Conservation (phyloP, 805 yeast species). For the Pichia californica region DNA sequence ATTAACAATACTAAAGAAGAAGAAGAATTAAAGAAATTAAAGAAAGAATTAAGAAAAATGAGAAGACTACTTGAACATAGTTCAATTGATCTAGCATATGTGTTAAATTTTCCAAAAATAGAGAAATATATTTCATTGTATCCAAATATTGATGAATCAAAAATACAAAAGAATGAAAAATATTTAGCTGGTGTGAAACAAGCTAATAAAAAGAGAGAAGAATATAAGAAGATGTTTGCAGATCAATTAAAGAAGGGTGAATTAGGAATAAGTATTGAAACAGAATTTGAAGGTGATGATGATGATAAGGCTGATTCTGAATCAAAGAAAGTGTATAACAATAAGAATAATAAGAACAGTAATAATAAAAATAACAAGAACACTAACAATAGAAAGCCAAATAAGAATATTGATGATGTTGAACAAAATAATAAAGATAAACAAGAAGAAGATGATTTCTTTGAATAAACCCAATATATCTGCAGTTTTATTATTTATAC, state of each 20-base stretch:
- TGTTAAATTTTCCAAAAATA: constrained; percentile 68
- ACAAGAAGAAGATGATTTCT: constrained; percentile 31
- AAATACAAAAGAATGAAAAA: constrained; percentile 30
- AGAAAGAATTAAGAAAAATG: constrained; percentile 30
- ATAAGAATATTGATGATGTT: constrained; percentile 13
- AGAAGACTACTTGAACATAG: constrained; percentile 47
- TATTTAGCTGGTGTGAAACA: constrained; percentile 38
- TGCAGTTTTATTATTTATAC: no score
- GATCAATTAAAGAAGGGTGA: constrained; percentile 44
- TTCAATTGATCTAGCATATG: constrained; percentile 68
- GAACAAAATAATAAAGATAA: constrained; percentile 12
- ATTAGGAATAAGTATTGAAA: constrained; percentile 47
- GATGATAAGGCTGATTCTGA: not conserved
- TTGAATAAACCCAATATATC: constrained; percentile 26
- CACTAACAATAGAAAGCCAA: constrained; percentile 1
- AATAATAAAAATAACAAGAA: constrained; percentile 14
- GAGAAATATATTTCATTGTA: constrained; percentile 76
- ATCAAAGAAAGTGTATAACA: constrained; percentile 9
- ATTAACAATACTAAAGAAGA: constrained; percentile 6
- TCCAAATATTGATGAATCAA: constrained; percentile 38
- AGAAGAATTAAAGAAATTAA: constrained; percentile 21
- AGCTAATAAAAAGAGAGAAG: constrained; percentile 38
- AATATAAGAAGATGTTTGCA: constrained; percentile 47
- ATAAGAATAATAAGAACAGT: constrained; percentile 6
- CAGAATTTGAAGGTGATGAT: constrained; percentile 33